Percentiles rank a stretch among this genome's conserved stretches.
phyloP scores from a whole-genome alignment of 2,329 filamentous ascomycete species.

The Fusarium duplospermum region DNA sequence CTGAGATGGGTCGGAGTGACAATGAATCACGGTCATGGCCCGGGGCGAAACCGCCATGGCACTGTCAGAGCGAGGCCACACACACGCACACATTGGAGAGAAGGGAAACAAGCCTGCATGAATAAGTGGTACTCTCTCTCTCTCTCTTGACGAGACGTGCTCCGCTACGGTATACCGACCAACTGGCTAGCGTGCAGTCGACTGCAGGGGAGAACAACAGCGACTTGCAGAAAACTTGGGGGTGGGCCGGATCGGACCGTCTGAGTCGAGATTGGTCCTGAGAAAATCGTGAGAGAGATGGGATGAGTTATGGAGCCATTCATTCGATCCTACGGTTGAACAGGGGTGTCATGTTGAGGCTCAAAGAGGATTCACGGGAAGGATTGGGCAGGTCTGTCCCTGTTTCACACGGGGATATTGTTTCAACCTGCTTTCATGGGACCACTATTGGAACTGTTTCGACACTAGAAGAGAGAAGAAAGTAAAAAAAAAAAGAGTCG shows the following conservation, averaged over 20 bases:
- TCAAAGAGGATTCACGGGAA: background rate
- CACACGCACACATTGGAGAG: background rate
- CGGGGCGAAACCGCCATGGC: background rate
- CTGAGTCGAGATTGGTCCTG: background rate
- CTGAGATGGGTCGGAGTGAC: conserved; percentile 3
- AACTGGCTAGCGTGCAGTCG: conserved; percentile 14
- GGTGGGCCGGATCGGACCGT: background rate
- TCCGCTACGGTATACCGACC: background rate
- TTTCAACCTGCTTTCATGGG: background rate
- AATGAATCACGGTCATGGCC: conserved; percentile 22
- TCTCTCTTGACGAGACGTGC: background rate
- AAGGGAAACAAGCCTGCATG: conserved; percentile 8
- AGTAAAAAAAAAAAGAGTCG: background rate
- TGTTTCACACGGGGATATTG: conserved; percentile 21
- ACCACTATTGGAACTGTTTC: background rate
- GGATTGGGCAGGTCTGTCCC: background rate
- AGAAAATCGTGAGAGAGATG: background rate
- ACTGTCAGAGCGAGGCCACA: background rate
- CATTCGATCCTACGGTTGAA: background rate
- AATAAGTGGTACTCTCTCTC: background rate
- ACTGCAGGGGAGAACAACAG: background rate
- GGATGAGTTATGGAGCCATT: background rate
- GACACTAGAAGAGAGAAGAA: background rate
- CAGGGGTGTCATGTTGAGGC: background rate
- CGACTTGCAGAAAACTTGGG: background rate